phyloP scores from a whole-genome alignment of 768 basidiomycete genomes.

The Trametes maxima region DNA sequence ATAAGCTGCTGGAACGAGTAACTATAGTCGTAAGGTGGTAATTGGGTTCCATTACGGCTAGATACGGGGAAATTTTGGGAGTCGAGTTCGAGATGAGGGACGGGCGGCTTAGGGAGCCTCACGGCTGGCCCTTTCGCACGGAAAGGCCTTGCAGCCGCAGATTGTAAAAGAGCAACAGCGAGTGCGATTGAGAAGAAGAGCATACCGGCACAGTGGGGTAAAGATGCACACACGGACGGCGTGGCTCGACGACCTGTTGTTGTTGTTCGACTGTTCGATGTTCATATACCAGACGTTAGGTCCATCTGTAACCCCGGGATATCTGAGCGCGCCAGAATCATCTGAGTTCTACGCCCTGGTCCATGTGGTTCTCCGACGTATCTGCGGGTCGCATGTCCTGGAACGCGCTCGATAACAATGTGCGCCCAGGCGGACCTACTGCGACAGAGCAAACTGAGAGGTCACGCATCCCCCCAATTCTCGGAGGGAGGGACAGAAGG shows the following conservation, averaged over 20 bases:
- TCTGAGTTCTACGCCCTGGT: background rate
- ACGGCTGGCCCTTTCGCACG: background rate
- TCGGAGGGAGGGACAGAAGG: background rate
- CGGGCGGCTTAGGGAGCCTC: background rate
- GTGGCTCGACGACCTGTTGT: background rate
- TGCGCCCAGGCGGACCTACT: conserved; percentile 9
- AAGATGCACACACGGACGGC: background rate
- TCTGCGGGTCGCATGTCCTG: background rate
- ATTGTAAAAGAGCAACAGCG: background rate
- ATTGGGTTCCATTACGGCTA: conserved; percentile 22
- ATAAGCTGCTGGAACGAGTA: conserved; percentile 57
- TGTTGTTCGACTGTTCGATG: too few species aligned
- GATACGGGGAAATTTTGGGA: conserved; percentile 8
- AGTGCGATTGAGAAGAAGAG: background rate
- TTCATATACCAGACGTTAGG: background rate
- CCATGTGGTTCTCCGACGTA: background rate
- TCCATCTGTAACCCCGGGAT: background rate
- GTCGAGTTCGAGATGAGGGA: background rate
- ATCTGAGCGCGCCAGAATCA: background rate
- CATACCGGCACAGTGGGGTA: background rate
- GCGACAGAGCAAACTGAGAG: background rate
- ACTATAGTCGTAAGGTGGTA: conserved; percentile 33
- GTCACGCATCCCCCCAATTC: background rate
- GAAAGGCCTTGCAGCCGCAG: background rate
- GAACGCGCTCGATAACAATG: conserved; percentile 3